phyloP scores from a whole-genome alignment of 495 filamentous ascomycete genomes.

The Lophiostoma macrostomum region DNA sequence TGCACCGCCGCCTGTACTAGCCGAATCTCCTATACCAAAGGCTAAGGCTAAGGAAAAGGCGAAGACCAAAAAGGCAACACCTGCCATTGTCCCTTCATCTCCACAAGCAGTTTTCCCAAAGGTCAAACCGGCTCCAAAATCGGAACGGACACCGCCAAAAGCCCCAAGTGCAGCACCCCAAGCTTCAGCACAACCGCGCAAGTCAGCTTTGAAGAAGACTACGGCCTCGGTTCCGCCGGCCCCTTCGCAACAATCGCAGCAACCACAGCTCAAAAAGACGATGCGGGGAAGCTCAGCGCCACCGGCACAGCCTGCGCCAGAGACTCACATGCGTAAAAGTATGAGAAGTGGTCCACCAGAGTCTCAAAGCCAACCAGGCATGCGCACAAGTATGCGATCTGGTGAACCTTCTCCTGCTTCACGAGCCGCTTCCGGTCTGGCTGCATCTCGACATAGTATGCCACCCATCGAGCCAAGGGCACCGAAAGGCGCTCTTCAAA shows the following conservation, averaged over 20 bases:
- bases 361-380: slow-evolving; percentile 34
- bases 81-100: not conserved
- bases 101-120: slow-evolving; percentile 37
- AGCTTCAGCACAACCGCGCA: slow-evolving; percentile 27
- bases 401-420: slow-evolving; percentile 43
- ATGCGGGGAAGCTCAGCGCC: slow-evolving; percentile 13
- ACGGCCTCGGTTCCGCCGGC: no score
- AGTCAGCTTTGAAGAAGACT: slow-evolving; percentile 34
- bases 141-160: not conserved
- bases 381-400: slow-evolving; percentile 43
- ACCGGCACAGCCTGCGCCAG: slow-evolving; percentile 14
- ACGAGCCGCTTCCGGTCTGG: slow-evolving; percentile 34
- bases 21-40: not conserved
- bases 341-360: slow-evolving; percentile 28
- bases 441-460: slow-evolving; percentile 30
- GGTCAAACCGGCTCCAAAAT: slow-evolving; percentile 39
- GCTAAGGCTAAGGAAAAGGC: no score
- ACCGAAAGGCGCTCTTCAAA: slow-evolving; percentile 40
- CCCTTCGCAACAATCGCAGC: no score
- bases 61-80: not conserved
- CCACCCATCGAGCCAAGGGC: slow-evolving; percentile 16
- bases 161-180: not conserved
- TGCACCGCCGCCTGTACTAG: not conserved
- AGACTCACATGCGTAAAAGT: slow-evolving; percentile 22
- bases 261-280: slow-evolving; percentile 28